Percentiles rank a stretch among this genome's conserved stretches.
Conservation (phyloP, 2,329 filamentous ascomycete genomes). For the Colletotrichum sojae region DNA sequence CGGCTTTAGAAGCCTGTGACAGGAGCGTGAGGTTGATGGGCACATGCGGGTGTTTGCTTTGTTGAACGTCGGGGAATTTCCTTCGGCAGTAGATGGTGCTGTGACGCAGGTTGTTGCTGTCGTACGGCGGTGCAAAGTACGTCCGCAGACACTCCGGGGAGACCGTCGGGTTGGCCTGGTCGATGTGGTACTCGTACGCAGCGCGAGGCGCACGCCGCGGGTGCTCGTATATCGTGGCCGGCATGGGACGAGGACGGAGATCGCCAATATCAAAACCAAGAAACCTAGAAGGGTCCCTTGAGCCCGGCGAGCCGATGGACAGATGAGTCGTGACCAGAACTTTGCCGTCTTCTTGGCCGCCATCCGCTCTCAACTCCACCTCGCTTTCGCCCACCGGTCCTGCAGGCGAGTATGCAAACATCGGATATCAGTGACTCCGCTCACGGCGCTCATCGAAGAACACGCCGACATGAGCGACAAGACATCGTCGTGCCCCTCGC, state of each 20-base stretch:
- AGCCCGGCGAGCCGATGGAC: constrained; percentile 34
- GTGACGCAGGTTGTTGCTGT: constrained; percentile 11
- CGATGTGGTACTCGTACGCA: constrained; percentile 34
- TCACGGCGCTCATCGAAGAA: constrained; percentile 26
- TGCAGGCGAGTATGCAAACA: constrained; percentile 29
- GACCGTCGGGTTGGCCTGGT: constrained; percentile 29
- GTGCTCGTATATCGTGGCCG: background rate
- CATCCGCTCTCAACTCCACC: background rate
- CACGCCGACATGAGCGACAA: constrained; percentile 24
- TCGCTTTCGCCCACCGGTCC: background rate
- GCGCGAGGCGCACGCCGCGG: constrained; percentile 6
- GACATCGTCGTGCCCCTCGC: background rate
- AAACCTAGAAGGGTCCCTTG: constrained; percentile 29
- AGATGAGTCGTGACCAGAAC: constrained; percentile 28
- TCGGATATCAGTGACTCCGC: constrained; percentile 33
- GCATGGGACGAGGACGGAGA: constrained; percentile 1
- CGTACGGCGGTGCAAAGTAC: constrained; percentile 26
- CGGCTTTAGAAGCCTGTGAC: constrained; percentile 10
- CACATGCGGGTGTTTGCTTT: background rate
- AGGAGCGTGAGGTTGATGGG: background rate
- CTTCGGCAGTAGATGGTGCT: constrained; percentile 30
- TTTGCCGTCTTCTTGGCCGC: background rate
- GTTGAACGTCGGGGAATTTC: constrained; percentile 25
- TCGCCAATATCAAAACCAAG: constrained; percentile 34
- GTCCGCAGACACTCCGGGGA: constrained; percentile 23